Base-by-base conservation (phyloP, 2,329 filamentous ascomycete genomes). In the Penicillium frequentans region DNA sequence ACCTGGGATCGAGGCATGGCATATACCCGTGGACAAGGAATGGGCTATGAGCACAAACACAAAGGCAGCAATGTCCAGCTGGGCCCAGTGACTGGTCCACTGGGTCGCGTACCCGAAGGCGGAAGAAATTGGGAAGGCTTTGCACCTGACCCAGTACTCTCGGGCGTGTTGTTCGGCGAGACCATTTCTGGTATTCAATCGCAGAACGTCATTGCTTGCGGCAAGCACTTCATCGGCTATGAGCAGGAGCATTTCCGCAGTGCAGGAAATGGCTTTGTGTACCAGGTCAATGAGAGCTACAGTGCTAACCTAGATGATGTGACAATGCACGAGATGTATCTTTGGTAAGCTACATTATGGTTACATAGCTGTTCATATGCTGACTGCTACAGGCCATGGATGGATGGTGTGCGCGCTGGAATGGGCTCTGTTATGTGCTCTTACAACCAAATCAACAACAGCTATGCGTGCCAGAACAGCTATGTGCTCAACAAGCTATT, bases 321-420 rank as follows among this genome's bases (percentile, higher is more conserved):
- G 27, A 47, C 44, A n/a, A 27, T 47, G 24, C 44, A 47, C 14
- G 44, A 47, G 27, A 19, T 47, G 24, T 47, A 47, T 10, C 44
- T 47, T 19, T 45, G 14, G 33, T 39, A 35, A 48, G 47, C 13
- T 39, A 5, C 16, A 5, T 21, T 13, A 27, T 16, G 7, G 13
- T 26, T 14, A 49, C 13, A 16, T 6, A 24, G 5, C 6, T 3
- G 21, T 24, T 39, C 13, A 26, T 88, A 91, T 65, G 89, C 91
- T 71, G 72, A 90, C 11, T 91, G 90, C 68, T 77, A 87, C 26
- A 91, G 89, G 89, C 89, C 89, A 0, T 92, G 91, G 67, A 86
- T 83, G 14, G 87, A 91, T 67, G 86, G 86, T 1, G 83, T 91
- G 51, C 80, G 81, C 55, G 87, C 87, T 16, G 87, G 88, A 5